Base-by-base conservation (phyloP, 768 basidiomycete genomes). In the Butyriboletus loyo region DNA sequence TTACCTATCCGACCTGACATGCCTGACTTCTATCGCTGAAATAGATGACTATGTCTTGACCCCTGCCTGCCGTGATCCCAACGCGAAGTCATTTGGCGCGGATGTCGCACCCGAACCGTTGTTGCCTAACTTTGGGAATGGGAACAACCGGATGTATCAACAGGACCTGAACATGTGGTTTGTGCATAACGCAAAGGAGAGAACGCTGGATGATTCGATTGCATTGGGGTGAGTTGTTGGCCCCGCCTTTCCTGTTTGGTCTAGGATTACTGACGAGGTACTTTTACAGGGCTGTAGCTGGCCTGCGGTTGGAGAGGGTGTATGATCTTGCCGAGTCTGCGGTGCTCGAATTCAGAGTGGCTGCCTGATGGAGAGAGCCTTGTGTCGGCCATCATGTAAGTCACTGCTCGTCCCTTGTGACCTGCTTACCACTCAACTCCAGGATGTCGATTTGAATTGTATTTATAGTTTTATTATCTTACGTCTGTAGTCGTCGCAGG, bases 81-180 rank as follows among this genome's bases (percentile, higher is more conserved):
- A 28, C 22, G 37, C 44, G 3, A 47, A 52, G 4, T 52, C 49
- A 5, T 53, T 47, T 34, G 54, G 51, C 34, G 39, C 56, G 66
- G 63, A 64, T 9, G 39, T 59, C 54, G 77, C 75, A 1, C 78
- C 77, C 0, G 71, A 73, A 47, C 79, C 77, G 0, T 62, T 82
- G 44, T 66, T 80, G 2, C 71, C 79, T 6, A 80, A 79, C 59
- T 79, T 73, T 46, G 78, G 77, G 17, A 67, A 72, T 7, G 78
- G 75, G 2, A 66, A 65, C 37, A 61, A 73, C 32, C 62, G 72
- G 6, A 65, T 66, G 27, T 79, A 80, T 53, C 63, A 75, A 30
- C 72, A 73, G 43, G 80, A 81, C 50, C 42, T 80, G 37, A 72
- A 70, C 46, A 78, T 81, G 78, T 73, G 77, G 72, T 39, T 62